These are phyloP conservation scores for Chlorella sp. DNA, from an alignment of 139 green algal species.

Conservation along the genomic window DNA sequence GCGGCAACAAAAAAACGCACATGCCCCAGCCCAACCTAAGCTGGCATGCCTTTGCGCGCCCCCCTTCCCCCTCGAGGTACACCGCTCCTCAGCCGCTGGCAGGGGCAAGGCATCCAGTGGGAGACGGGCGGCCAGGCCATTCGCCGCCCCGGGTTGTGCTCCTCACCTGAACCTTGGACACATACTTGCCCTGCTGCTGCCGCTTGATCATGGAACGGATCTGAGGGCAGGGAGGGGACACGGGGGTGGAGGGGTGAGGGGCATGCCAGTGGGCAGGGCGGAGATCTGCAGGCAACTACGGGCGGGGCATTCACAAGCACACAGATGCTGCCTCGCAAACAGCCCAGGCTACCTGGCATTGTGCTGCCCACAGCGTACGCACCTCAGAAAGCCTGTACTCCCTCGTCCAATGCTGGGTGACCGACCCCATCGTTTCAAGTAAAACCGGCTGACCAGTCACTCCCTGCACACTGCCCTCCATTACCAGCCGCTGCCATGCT, in stretches of 20 bases:
- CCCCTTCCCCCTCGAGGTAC: too few species aligned
- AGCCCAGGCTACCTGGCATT: too few species aligned
- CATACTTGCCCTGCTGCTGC: constrained; percentile 81
- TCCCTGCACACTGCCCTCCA: too few species aligned
- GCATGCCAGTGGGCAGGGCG: neutral
- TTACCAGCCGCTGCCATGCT: too few species aligned
- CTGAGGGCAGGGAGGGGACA: constrained; percentile 29
- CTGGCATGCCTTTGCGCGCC: too few species aligned
- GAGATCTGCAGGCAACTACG: neutral
- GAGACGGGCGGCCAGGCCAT: neutral
- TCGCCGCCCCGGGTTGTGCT: neutral
- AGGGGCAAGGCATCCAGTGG: neutral
- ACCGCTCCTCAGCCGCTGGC: neutral
- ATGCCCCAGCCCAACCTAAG: too few species aligned
- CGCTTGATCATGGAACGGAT: constrained; percentile 78
- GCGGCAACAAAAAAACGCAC: too few species aligned
- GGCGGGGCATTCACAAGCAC: neutral
- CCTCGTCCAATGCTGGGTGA: too few species aligned
- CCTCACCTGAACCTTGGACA: constrained; percentile 68
- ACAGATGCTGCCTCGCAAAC: too few species aligned
- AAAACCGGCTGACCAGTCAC: too few species aligned
- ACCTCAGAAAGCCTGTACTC: neutral
- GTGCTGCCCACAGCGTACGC: too few species aligned
- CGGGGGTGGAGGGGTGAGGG: neutral
- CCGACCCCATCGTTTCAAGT: too few species aligned